Base-by-base conservation (phyloP, 129 eudicot genomes). In the Mikania micrantha region DNA sequence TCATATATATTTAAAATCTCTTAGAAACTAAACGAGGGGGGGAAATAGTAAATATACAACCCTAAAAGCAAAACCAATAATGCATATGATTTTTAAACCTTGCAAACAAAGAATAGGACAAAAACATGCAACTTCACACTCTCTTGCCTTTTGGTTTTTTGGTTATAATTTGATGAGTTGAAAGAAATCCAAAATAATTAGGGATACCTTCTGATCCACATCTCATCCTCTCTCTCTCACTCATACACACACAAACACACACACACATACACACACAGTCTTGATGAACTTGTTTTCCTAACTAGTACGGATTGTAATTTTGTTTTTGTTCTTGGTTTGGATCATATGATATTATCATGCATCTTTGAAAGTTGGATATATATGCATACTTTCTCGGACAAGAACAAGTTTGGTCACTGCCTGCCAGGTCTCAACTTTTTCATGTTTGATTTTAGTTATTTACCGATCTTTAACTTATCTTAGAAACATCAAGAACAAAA, bases 41-140 rank as follows among this genome's bases (percentile, higher is more conserved):
- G 74, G 68, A 59, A 76, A 34, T 48, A 59, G 80, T 76, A 68
- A 76, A 16, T 76, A 4, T 13, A 76, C 80, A 73, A 35, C 52
- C n/a, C 62, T 16, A 60, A 67, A 76, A 76, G 63, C 60, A 42
- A 72, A 60, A 58, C 53, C 73, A 81, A 77, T 81, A 76, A 77
- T 81, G 74, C 39, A 69, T 57, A 22, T 56, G 60, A 42, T 65
- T 68, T 62, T 42, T n/a, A n/a, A n/a, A n/a, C n/a, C n/a, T n/a
- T n/a, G 79, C 73, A 70, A 76, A 82, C 85, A 82, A 85, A 82
- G 85, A 76, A 79, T 63, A 79, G 80, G 91, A 85, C 91, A 85
- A 85, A 85, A 68, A 36, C 80, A 64, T 72, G 80, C 81, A 85
- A 82, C 82, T 80, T 74, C 81, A 77, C 61, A 79, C 59, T 60